Percentiles rank a stretch among this genome's conserved stretches.
Evolutionary conservation across 2,329 filamentous ascomycete genomes (phyloP).

Genomic region (Aulographum hederae): DNA sequence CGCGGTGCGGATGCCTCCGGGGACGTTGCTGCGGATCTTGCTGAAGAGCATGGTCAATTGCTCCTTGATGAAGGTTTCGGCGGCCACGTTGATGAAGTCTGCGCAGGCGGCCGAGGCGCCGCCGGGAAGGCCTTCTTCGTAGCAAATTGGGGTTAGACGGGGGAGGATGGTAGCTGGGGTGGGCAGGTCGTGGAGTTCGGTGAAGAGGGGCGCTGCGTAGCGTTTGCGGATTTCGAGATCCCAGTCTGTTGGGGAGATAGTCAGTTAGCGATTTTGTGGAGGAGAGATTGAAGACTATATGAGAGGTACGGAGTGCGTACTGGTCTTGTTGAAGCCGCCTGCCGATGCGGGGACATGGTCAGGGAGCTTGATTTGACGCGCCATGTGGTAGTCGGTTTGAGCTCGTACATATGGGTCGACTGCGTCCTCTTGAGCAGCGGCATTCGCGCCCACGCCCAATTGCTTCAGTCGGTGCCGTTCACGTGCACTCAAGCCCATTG

Average conservation of each 20-base stretch:
- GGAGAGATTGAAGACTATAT: not conserved
- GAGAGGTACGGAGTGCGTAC: constrained; percentile 28
- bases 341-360: constrained; percentile 50
- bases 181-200: constrained; percentile 45
- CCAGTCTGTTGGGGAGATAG: constrained; percentile 25
- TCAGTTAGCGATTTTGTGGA: no score
- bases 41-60: constrained; percentile 35
- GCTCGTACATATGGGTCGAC: not conserved
- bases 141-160: constrained; percentile 46
- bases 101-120: constrained; percentile 35
- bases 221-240: constrained; percentile 47
- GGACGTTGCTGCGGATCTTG: constrained; percentile 36
- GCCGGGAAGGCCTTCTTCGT: constrained; percentile 40
- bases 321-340: constrained; percentile 55
- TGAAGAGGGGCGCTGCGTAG: constrained; percentile 41
- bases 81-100: constrained; percentile 40
- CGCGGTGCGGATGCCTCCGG: constrained; percentile 49
- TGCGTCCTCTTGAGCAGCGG: not conserved
- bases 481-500: constrained; percentile 41
- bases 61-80: constrained; percentile 45
- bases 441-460: no score
- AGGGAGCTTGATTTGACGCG: constrained; percentile 25
- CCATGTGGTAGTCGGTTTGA: constrained; percentile 10
- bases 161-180: constrained; percentile 36
- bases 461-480: constrained; percentile 40